A percentile compares a stretch with the other conserved stretches of the same genome.
Evolutionary conservation across 1,284 basidiomycete species (phyloP).

Genomic region (Athelia sp.): DNA sequence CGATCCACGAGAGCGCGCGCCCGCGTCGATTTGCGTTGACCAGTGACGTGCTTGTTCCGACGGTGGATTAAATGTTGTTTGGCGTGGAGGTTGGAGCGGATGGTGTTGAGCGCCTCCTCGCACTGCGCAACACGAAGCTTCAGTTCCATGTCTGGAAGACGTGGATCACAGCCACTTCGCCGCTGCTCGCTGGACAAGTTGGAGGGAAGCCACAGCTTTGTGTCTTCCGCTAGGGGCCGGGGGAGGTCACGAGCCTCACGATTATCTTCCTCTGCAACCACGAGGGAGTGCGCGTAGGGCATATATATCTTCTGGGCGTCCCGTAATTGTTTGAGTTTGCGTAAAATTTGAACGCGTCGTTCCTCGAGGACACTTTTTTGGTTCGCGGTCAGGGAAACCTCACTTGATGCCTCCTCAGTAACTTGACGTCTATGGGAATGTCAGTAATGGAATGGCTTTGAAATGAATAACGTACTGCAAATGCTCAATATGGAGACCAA

Average conservation of each 20-base stretch:
- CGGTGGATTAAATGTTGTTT: constrained; percentile 6
- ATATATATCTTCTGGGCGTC: constrained; percentile 8
- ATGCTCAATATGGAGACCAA: constrained; percentile 12
- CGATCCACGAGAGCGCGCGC: not conserved
- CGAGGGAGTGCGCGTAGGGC: not conserved
- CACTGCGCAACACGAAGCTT: constrained; percentile 7
- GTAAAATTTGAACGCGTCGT: constrained; percentile 4
- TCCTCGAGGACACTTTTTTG: not conserved
- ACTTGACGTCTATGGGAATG: constrained; percentile 1
- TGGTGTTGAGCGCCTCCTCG: not conserved
- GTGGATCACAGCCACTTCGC: not conserved
- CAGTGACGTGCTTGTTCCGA: constrained; percentile 10
- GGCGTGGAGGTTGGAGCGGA: constrained; percentile 6
- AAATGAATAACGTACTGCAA: constrained; percentile 9
- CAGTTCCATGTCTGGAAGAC: constrained; percentile 5
- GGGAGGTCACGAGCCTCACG: not conserved
- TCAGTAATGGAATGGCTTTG: not conserved
- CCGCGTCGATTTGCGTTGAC: constrained; percentile 6
- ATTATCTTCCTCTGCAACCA: not conserved
- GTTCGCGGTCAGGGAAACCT: not conserved
- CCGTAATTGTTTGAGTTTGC: constrained; percentile 5
- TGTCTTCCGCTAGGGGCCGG: constrained; percentile 3
- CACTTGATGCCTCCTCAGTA: not conserved
- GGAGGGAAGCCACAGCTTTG: constrained; percentile 8
- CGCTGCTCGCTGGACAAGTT: not conserved